These are phyloP conservation scores for Pseudomassariella vexata DNA, from an alignment of 2,329 filamentous ascomycete species.

Conservation along the genomic window DNA sequence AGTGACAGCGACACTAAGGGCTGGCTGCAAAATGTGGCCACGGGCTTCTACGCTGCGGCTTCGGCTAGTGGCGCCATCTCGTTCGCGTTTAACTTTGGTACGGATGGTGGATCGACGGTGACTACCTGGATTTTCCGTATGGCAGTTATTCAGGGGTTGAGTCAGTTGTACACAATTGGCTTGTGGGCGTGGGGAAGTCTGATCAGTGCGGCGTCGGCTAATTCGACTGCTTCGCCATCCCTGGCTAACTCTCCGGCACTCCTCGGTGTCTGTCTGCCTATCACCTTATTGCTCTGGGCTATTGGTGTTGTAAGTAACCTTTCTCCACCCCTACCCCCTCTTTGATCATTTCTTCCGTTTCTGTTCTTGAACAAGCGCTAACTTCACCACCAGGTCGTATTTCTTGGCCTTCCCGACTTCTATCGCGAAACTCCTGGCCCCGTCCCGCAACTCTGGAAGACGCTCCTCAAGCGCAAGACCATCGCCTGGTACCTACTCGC, in stretches of 20 bases:
- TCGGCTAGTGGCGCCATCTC: conserved; percentile 59
- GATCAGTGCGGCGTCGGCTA: conserved; percentile 37
- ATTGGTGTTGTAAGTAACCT: conserved; percentile 51
- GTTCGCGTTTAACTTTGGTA: conserved; percentile 63
- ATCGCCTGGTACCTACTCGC: conserved; percentile 62
- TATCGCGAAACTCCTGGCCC: conserved; percentile 59
- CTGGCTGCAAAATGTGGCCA: conserved; percentile 57
- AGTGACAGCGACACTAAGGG: conserved; percentile 26
- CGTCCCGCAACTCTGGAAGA: conserved; percentile 60
- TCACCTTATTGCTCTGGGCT: conserved; percentile 50
- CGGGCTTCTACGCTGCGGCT: conserved; percentile 55
- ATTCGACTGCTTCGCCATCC: conserved; percentile 25
- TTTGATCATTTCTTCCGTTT: conserved; percentile 37
- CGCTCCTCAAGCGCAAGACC: conserved; percentile 56
- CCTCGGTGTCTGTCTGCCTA: conserved; percentile 47
- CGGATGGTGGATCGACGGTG: conserved; percentile 54
- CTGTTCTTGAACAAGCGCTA: conserved; percentile 49
- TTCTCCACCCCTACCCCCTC: conserved; percentile 27
- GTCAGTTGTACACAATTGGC: conserved; percentile 59
- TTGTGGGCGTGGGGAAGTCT: conserved; percentile 63
- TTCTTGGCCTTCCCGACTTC: conserved; percentile 58
- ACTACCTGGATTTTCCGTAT: conserved; percentile 63
- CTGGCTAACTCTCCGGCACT: conserved; percentile 26
- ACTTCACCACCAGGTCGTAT: conserved; percentile 50
- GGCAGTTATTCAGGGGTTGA: conserved; percentile 60